Conservation (phyloP, 768 basidiomycete species). For the Boletus tylopilopsis region DNA sequence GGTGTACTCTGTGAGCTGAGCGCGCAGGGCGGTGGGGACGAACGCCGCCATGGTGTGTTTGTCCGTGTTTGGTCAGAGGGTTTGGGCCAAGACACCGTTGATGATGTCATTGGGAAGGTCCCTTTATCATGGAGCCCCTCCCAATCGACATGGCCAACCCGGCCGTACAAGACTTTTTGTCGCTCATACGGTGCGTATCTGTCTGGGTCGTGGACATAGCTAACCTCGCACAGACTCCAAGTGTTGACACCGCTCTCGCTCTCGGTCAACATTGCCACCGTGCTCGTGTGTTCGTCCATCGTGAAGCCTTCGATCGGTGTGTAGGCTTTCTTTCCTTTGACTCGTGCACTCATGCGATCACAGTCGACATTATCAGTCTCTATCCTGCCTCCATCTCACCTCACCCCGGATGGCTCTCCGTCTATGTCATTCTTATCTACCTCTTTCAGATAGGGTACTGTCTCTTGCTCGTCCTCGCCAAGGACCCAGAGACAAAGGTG, state of each 20-base stretch:
- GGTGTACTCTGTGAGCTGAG: constrained; percentile 65
- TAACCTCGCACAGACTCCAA: constrained; percentile 53
- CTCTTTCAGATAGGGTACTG: constrained; percentile 80
- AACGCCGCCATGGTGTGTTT: constrained; percentile 19
- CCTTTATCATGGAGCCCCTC: constrained; percentile 45
- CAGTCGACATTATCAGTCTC: constrained; percentile 47
- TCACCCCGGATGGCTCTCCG: constrained; percentile 47
- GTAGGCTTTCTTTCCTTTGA: not conserved
- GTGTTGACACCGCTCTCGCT: constrained; percentile 84
- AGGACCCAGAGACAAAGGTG: constrained; percentile 80
- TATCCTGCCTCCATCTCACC: constrained; percentile 76
- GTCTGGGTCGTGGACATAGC: not conserved
- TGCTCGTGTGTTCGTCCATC: constrained; percentile 65
- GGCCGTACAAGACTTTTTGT: constrained; percentile 59
- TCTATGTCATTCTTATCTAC: constrained; percentile 61
- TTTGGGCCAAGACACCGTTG: no score
- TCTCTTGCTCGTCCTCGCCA: constrained; percentile 64
- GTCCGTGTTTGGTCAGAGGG: constrained; percentile 14
- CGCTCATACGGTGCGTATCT: constrained; percentile 50
- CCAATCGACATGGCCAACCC: constrained; percentile 60
- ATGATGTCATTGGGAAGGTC: constrained; percentile 15
- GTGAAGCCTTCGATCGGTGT: constrained; percentile 60
- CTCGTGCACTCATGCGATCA: not conserved
- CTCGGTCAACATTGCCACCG: constrained; percentile 71
- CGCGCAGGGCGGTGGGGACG: constrained; percentile 54